Evolutionary conservation across 345 rosid genomes (phyloP), one percentile per base, ranked within the genome.

Genomic region (Turnera subulata): DNA sequence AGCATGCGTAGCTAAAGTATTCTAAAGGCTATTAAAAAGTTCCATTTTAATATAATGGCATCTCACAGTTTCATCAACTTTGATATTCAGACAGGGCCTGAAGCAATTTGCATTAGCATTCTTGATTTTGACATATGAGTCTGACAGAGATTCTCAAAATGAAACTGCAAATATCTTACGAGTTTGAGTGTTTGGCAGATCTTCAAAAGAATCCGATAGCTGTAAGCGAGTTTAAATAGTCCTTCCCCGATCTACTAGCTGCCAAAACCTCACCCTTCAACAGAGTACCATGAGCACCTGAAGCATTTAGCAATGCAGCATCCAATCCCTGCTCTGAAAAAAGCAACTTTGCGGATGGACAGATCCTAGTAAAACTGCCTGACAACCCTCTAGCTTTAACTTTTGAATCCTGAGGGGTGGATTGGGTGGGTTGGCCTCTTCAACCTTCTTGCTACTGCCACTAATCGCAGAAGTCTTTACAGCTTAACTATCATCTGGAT

Each of bases 181-280:
- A 70, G 89, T 92, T 80, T 92, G 98, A 82, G 85, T 77, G 64
- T 92, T 89, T 56, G 98, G 91, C 15, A 84, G 64, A 75, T 92
- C 96, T 80, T 84, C 88, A 62, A 78, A 89, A 62, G 83, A 76
- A 72, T 77, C 78, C 46, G 78, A 63, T 55, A 63, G 82, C 69
- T 76, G 75, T 58, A 62, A 56, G 24, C 8, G 35, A 29, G 35
- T 3, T 29, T 58, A 57, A 48, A 73, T 90, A 72, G 46, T 57
- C 66, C 69, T 76, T 83, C n/a, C 96, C 93, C 11, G 93, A 86
- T 69, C 76, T 83, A 66, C 89, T 79, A 55, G 96, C 95, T 22
- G 79, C 77, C 66, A 86, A 65, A 61, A 92, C 91, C 49, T 92
- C 98, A 72, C 78, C 81, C 76, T 92, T 92, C 33, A 92, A 78